Evolutionary conservation across 2,329 filamentous ascomycete species (phyloP), one percentile per base, ranked within the genome.

Genomic region (Verticillium tricorpus): DNA sequence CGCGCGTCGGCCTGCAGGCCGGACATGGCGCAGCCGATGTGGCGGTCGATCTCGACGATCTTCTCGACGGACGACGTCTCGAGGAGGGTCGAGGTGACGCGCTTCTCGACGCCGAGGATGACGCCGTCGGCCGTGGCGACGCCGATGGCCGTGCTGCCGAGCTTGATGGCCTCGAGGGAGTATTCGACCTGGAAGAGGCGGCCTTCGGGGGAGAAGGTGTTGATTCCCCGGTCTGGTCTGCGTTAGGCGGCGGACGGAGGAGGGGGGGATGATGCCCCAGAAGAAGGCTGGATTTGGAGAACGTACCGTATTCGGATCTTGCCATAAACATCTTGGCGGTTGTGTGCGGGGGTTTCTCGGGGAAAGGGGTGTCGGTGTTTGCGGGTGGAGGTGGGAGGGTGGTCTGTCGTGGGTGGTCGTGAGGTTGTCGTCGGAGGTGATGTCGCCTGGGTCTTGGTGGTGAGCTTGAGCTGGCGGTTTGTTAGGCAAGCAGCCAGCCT

Each of bases 171-270:
- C 84, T 99, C 95, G 78, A 99, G 90, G 64, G 95, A 98, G 88
- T 99, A 99, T 90, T 99, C 95, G 83, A 99, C 95, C 84, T 99
- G 95, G 87, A 99, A 99, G 78, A 99, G 91, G 80, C 95, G 95
- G 74, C 95, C 95, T 86, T 99, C 95, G 65, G 95, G 95, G 71
- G 95, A 99, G 87, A 99, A 99, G 86, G 95, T 99, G 86, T 25
- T n/a, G 61, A 66, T 66, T 57, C 64, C 64, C 22, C 59, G 63
- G 58, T 25, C 58, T 58, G 28, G 56, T 37, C 66, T 62, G 25
- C 54, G 55, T n/a, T 28, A 61, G 37, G 35, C n/a, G 15, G 32
- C 12, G 39, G 52, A 22, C 6, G 50, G 32, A 22, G 45, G 25
- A n/a, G 57, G 19, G 14, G 28, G 22, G 19, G 62, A 35, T 54